Evolutionary conservation across 805 yeast genomes (phyloP), one percentile per base, ranked within the genome.

Genomic region (Wickerhamiella galacta): DNA sequence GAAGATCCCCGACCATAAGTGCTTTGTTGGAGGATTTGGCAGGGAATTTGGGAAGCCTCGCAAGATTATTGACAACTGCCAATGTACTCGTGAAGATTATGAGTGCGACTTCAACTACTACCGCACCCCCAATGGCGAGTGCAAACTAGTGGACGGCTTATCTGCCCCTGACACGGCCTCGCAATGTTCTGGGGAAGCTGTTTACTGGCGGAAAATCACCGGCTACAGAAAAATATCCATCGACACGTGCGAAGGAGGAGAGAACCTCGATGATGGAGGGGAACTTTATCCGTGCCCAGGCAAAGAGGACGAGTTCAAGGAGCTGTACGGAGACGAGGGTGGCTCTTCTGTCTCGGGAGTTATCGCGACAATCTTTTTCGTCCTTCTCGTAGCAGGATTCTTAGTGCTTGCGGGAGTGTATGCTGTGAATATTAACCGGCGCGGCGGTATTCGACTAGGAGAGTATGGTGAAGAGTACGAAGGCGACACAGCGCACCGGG

Each of bases 41-140:
- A 68, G 68, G 34, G 70, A 73, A 3, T 71, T 76, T 29, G 60
- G 79, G 26, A 51, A 58, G 18, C 83, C 79, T 1, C 68, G 62
- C 47, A 65, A 63, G 41, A 60, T 66, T 9, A 51, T 66, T 8
- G 61, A 70, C 38, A 74, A 79, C 51, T 90, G 98, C 58, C 51
- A 75, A 1, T 90, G 98, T 58, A 65, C 90, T 0, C 68, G 94
- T 53, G 66, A 68, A 33, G 98, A 87, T 48, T 90, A 61, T 49
- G 98, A 90, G 54, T 90, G 98, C 65, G 98, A 90, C 53, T 81
- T 73, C 60, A 85, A 85, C 55, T 85, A 63, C 53, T 68, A 56
- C 36, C 64, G 75, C 38, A 73, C 72, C 32, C 33, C 32, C 8
- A 39, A 46, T 0, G 93, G 93, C 15, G 77, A 90, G 3, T 90